phyloP scores from a whole-genome alignment of 768 basidiomycete species.

The Agrocybe pediades region DNA sequence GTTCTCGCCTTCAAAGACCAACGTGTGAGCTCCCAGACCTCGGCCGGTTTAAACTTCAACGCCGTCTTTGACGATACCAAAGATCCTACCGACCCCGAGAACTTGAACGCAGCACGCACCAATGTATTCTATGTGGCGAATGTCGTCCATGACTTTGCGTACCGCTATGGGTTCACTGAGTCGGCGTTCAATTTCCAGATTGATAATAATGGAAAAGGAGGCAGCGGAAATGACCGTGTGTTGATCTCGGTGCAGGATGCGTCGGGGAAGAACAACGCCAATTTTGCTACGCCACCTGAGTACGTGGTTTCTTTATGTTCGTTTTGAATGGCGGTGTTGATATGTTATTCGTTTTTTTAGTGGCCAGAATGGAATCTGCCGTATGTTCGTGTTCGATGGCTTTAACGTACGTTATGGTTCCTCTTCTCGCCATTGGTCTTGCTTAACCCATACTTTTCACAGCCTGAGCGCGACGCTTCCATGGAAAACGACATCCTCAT shows the following conservation, averaged over 20 bases:
- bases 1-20: constrained; percentile 30
- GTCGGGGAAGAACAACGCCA: constrained; percentile 45
- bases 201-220: constrained; percentile 57
- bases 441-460: too few species aligned
- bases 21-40: neutral
- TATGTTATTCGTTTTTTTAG: constrained; percentile 11
- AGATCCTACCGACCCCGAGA: constrained; percentile 38
- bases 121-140: constrained; percentile 60
- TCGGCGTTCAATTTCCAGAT: constrained; percentile 49
- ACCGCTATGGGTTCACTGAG: constrained; percentile 55
- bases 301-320: constrained; percentile 16
- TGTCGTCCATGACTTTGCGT: constrained; percentile 48
- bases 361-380: constrained; percentile 37
- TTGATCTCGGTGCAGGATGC: constrained; percentile 54
- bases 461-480: constrained; percentile 34
- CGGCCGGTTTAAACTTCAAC: constrained; percentile 33
- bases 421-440: neutral
- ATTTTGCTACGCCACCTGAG: constrained; percentile 47
- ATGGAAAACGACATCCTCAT: constrained; percentile 60
- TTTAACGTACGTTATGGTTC: constrained; percentile 16
- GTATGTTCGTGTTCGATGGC: constrained; percentile 28
- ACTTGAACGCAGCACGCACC: constrained; percentile 51
- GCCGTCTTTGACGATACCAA: constrained; percentile 30
- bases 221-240: constrained; percentile 52
- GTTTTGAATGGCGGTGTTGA: neutral